Evolutionary conservation across 2,329 filamentous ascomycete genomes (phyloP).

Genomic region (Raffaelea arxii): DNA sequence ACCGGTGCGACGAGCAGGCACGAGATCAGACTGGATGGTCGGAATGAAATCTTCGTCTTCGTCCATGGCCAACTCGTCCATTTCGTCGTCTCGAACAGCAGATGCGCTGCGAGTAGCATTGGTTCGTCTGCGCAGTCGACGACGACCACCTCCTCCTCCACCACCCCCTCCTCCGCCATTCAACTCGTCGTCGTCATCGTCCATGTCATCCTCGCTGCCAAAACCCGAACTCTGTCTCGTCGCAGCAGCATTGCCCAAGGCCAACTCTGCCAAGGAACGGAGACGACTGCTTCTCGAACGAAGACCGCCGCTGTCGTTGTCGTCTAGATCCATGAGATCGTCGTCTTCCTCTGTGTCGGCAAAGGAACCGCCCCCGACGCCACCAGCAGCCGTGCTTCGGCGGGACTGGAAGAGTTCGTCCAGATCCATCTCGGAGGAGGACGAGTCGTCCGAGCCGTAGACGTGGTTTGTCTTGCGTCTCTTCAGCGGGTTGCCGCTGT

Average conservation of each 20-base stretch:
- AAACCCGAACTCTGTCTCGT: slow-evolving; percentile 9
- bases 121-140: slow-evolving; percentile 6
- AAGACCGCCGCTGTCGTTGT: not conserved
- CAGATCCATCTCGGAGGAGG: slow-evolving; percentile 2
- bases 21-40: slow-evolving; percentile 18
- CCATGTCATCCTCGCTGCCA: not conserved
- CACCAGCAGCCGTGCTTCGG: no score
- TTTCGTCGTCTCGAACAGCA: slow-evolving; percentile 14
- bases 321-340: not conserved
- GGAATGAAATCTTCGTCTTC: slow-evolving; percentile 18
- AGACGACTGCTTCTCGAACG: not conserved
- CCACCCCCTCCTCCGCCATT: not conserved
- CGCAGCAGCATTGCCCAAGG: not conserved
- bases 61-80: slow-evolving; percentile 20
- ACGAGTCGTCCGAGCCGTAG: slow-evolving; percentile 1
- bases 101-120: no score
- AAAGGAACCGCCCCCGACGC: no score
- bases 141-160: not conserved
- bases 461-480: slow-evolving; percentile 3
- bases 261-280: not conserved
- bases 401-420: no score
- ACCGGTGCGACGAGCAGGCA: slow-evolving; percentile 7
- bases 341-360: not conserved
- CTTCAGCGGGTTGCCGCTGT: slow-evolving; percentile 2
- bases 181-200: not conserved